Base-by-base conservation (phyloP, 352 stramenopile genomes). In the Phytophthora nicotianae region DNA sequence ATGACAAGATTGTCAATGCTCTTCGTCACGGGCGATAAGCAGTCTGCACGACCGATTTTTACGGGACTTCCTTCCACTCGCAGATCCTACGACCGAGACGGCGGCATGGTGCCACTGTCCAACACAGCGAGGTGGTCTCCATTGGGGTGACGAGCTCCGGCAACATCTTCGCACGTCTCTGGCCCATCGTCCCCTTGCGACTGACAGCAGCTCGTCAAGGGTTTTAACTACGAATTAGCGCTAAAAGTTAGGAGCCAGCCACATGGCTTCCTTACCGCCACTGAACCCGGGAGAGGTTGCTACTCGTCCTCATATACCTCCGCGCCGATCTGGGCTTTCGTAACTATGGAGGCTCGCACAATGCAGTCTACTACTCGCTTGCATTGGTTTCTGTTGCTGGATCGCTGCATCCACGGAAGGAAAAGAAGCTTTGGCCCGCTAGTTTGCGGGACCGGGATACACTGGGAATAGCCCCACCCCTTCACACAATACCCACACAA, bases 221-320 rank as follows among this genome's bases (percentile, higher is more conserved):
- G n/a, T 46, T 46, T 60, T 63, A 53, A 19, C 52, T 53, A 58
- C 29, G 46, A 68, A 54, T 68, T 68, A 68, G 45, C 35, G 13
- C 53, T 46, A 67, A 56, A 48, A 24, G 13, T 37, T 54, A 67
- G 50, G n/a, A 55, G 42, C 24, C 59, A 62, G 42, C 32, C 24
- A 60, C 26, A 20, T 43, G 42, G 32, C 42, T 60, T 60, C 58
- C 49, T 60, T 65, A 49, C 58, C 58, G 14, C 58, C 21, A 41
- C 47, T 41, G 47, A 42, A 27, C 21, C 17, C 16, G 32, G 40
- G 38, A 60, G 38, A 65, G 21, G 13, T 23, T 50, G 50, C 50
- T 20, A 7, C 4, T 4, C 24, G 16, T 49, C 16, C 50, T 43
- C 16, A 48, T 43, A 9, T 9, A 17, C 3, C n/a, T n/a, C 24